phyloP scores from a whole-genome alignment of 2,329 filamentous ascomycete species.

The Colletotrichum sp. region DNA sequence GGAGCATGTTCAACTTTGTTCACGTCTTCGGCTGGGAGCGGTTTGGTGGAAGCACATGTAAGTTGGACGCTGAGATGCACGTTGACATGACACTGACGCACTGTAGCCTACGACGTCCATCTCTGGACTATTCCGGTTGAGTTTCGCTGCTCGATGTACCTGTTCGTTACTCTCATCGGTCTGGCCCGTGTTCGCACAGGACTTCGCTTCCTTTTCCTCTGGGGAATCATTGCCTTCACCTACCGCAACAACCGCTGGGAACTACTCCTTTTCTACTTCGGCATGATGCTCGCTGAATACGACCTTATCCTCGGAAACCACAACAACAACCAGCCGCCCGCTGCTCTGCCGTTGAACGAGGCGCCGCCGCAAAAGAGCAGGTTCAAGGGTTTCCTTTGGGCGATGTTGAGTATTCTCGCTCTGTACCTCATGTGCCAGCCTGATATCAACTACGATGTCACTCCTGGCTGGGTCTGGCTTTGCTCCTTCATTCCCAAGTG shows the following conservation, averaged over 20 bases:
- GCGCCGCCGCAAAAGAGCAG: conserved; percentile 8
- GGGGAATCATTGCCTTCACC: conserved; percentile 45
- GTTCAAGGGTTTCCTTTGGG: conserved; percentile 32
- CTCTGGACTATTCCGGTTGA: conserved; percentile 69
- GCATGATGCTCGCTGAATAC: conserved; percentile 60
- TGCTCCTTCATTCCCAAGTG: conserved; percentile 52
- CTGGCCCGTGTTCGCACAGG: conserved; percentile 49
- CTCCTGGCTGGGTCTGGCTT: conserved; percentile 58
- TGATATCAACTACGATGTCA: conserved; percentile 41
- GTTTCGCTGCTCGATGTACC: conserved; percentile 61
- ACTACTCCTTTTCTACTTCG: conserved; percentile 50
- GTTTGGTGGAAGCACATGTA: conserved; percentile 50
- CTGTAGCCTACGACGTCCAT: conserved; percentile 57
- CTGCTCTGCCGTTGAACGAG: conserved; percentile 27
- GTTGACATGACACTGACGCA: conserved; percentile 21
- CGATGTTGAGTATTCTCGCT: conserved; percentile 47
- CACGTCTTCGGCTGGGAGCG: conserved; percentile 57
- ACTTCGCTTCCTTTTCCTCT: conserved; percentile 48
- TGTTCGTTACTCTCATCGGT: conserved; percentile 59
- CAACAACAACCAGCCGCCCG: conserved; percentile 27
- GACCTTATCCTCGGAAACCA: conserved; percentile 56
- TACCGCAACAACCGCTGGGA: conserved; percentile 59
- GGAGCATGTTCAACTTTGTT: conserved; percentile 53
- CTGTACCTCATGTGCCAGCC: conserved; percentile 59
- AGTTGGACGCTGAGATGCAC: conserved; percentile 10